A percentile compares a stretch with the other conserved stretches of the same genome.
Evolutionary conservation across 2,329 filamentous ascomycete genomes (phyloP).

Genomic region (Dactylellina parvicollis): DNA sequence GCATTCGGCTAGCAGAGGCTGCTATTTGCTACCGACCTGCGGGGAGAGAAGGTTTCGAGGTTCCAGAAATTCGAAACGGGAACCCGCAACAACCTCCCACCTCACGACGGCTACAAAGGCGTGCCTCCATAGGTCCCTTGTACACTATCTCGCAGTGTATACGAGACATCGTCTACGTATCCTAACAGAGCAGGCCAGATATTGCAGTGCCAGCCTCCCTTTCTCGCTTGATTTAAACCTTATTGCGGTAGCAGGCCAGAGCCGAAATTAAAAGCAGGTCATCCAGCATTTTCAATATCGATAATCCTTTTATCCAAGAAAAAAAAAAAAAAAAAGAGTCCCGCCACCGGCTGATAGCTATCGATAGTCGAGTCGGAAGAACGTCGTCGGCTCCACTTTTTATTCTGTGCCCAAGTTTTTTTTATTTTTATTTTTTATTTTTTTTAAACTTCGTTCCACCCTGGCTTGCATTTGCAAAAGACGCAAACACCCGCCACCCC

Average conservation of each 20-base stretch:
- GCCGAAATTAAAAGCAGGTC: constrained; percentile 54
- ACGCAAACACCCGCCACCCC: constrained; percentile 46
- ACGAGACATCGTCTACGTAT: constrained; percentile 25
- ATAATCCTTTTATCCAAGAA: constrained; percentile 42
- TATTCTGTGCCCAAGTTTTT: constrained; percentile 4
- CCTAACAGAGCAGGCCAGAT: constrained; percentile 34
- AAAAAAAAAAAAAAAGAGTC: too few relatives aligned
- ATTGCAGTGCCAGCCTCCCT: constrained; percentile 41
- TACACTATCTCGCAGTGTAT: constrained; percentile 17
- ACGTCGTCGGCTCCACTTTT: constrained; percentile 19
- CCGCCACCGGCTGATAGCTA: constrained; percentile 29
- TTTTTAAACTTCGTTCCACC: not conserved
- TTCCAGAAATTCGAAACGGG: constrained; percentile 51
- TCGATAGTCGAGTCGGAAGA: constrained; percentile 35
- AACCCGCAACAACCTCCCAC: constrained; percentile 29
- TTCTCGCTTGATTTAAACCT: constrained; percentile 55
- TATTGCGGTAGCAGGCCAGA: constrained; percentile 47
- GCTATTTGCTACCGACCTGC: constrained; percentile 29
- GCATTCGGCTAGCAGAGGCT: constrained; percentile 45
- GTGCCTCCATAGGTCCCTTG: constrained; percentile 32
- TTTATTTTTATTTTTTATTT: too few relatives aligned
- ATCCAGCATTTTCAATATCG: constrained; percentile 34
- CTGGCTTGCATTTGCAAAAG: constrained; percentile 40
- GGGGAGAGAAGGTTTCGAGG: constrained; percentile 21
- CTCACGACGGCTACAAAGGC: constrained; percentile 14